These are phyloP conservation scores for Aspergillus steynii DNA, from an alignment of 495 filamentous ascomycete species.

Conservation along the genomic window DNA sequence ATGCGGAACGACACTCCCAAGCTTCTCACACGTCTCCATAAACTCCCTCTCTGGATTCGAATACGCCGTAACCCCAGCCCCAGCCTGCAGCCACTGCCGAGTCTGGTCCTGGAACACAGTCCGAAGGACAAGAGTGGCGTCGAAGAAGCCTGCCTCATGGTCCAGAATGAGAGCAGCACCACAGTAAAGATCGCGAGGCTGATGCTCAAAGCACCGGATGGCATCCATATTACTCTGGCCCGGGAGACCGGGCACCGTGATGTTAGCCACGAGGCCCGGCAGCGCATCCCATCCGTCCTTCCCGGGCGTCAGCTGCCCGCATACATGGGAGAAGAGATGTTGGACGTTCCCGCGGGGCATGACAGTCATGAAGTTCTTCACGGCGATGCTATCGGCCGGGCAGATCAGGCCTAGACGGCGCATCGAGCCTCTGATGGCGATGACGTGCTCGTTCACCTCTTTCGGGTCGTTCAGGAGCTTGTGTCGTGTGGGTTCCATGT, in stretches of 20 bases:
- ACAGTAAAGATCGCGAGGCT: background rate
- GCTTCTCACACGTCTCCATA: conserved; percentile 3
- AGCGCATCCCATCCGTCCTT: background rate
- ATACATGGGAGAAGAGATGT: background rate
- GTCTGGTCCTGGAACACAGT: conserved; percentile 5
- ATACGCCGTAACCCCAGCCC: background rate
- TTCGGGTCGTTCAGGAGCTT: background rate
- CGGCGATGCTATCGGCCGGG: background rate
- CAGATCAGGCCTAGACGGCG: background rate
- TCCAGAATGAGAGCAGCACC: background rate
- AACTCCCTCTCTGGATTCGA: conserved; percentile 3
- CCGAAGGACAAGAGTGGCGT: background rate
- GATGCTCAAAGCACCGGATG: too few relatives aligned
- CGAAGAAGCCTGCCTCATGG: background rate
- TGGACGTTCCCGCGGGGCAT: background rate
- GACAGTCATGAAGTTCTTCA: background rate
- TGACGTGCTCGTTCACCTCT: conserved; percentile 1
- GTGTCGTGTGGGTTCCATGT: too few relatives aligned
- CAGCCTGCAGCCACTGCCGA: conserved; percentile 4
- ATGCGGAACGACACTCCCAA: background rate
- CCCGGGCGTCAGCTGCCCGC: background rate
- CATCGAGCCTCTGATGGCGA: background rate
- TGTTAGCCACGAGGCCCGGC: too few relatives aligned
- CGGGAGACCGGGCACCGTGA: too few relatives aligned
- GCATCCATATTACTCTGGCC: too few relatives aligned